These are phyloP conservation scores for Gomphus bonarii DNA, from an alignment of 1,284 basidiomycete species.

Conservation along the genomic window DNA sequence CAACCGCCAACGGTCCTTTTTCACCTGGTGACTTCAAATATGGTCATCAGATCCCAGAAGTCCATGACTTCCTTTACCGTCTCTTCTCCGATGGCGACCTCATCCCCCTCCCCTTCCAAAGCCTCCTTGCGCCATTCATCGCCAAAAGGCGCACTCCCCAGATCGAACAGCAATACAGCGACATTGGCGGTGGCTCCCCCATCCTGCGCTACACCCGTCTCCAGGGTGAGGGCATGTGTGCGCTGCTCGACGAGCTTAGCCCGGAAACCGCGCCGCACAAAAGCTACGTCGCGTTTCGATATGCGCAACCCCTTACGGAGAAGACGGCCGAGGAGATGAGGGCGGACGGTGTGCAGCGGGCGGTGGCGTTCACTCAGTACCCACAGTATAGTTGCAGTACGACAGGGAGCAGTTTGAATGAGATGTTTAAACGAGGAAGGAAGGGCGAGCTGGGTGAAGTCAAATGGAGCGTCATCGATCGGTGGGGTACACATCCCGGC, in stretches of 20 bases:
- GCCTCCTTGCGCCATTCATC: conserved; percentile 78
- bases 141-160: conserved; percentile 87
- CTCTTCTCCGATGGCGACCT: conserved; percentile 94
- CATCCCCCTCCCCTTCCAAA: conserved; percentile 93
- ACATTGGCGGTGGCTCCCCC: conserved; percentile 97
- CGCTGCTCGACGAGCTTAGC: conserved; percentile 86
- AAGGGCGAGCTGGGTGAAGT: conserved; percentile 52
- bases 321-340: conserved; percentile 79
- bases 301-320: conserved; percentile 85
- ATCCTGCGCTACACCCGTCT: conserved; percentile 85
- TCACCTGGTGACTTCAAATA: no score
- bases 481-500: conserved; percentile 93
- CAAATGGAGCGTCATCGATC: conserved; percentile 96
- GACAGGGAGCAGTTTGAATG: conserved; percentile 94
- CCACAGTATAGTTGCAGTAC: conserved; percentile 99
- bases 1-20: no score
- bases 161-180: conserved; percentile 90
- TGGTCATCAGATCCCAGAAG: conserved; percentile 60
- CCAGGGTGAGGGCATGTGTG: conserved; percentile 88
- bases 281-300: conserved; percentile 90
- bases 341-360: conserved; percentile 84
- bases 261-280: conserved; percentile 94
- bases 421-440: conserved; percentile 65
- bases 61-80: conserved; percentile 84
- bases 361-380: conserved; percentile 97